phyloP scores from a whole-genome alignment of 768 basidiomycete genomes.

The Cyclocybe aegerita region DNA sequence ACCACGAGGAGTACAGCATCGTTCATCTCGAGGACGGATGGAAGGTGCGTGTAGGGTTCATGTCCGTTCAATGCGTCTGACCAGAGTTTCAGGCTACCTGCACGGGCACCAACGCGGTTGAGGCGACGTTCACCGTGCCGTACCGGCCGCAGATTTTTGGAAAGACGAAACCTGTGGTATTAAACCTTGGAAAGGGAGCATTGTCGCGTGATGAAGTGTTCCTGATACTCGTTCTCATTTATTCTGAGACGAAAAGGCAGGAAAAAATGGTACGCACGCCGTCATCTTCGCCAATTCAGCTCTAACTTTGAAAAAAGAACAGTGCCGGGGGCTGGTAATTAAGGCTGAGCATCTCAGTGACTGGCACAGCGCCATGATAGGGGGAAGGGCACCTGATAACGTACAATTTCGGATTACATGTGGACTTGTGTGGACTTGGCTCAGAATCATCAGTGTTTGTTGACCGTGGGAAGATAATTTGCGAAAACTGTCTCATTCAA shows the following conservation, averaged over 20 bases:
- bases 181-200: slow-evolving; percentile 40
- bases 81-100: slow-evolving; percentile 21
- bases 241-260: slow-evolving; percentile 38
- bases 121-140: slow-evolving; percentile 41
- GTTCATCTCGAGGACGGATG: slow-evolving; percentile 44
- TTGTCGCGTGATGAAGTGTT: slow-evolving; percentile 42
- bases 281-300: background rate
- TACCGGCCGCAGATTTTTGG: slow-evolving; percentile 50
- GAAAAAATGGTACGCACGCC: slow-evolving; percentile 31
- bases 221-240: slow-evolving; percentile 37
- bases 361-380: background rate
- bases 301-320: slow-evolving; percentile 7
- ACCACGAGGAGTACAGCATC: slow-evolving; percentile 44
- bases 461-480: slow-evolving; percentile 5
- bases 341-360: background rate
- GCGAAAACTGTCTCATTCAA: background rate
- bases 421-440: background rate
- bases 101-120: slow-evolving; percentile 25
- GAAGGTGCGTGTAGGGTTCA: slow-evolving; percentile 32
- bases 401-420: background rate
- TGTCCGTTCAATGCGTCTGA: slow-evolving; percentile 14
- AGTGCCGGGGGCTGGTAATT: slow-evolving; percentile 15
- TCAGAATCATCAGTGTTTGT: background rate
- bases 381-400: background rate
- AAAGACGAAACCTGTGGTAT: slow-evolving; percentile 36